These are phyloP conservation scores for Sabuloglossum arenarium DNA, from an alignment of 495 filamentous ascomycete species.

Conservation along the genomic window DNA sequence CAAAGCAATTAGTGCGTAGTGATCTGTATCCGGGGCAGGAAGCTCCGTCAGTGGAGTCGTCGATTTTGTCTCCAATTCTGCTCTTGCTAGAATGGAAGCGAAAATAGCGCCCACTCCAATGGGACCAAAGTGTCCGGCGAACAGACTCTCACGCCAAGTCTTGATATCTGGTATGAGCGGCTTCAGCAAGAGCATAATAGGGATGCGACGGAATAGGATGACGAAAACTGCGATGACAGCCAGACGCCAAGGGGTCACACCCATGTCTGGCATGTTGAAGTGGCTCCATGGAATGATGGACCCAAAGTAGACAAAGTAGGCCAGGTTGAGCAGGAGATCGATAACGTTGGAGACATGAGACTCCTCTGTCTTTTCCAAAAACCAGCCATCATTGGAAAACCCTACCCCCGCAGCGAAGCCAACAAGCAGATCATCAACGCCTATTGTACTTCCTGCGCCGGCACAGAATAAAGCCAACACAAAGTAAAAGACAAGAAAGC, in stretches of 20 bases:
- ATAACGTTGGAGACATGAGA: conserved; percentile 99
- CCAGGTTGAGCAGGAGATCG: conserved; percentile 87
- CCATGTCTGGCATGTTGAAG: conserved; percentile 51
- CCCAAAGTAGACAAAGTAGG: conserved; percentile 95
- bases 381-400: conserved; percentile 99
- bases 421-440: conserved; percentile 89
- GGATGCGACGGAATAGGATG: conserved; percentile 89
- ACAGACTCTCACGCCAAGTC: conserved; percentile 94
- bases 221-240: conserved; percentile 80
- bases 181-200: conserved; percentile 83
- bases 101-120: conserved; percentile 97
- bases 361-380: conserved; percentile 93
- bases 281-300: conserved; percentile 90
- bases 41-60: conserved; percentile 49
- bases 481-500: conserved; percentile 97
- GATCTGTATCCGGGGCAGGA: conserved; percentile 25
- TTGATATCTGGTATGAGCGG: conserved; percentile 92
- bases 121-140: conserved; percentile 95
- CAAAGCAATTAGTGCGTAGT: conserved; percentile 51
- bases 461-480: conserved; percentile 91
- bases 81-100: conserved; percentile 74
- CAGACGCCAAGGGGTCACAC: conserved; percentile 68
- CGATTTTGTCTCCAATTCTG: conserved; percentile 55
- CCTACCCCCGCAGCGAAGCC: conserved; percentile 90
- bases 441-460: conserved; percentile 78